Conservation (phyloP, 306 rosid genomes). For the Dryas drummondii region DNA sequence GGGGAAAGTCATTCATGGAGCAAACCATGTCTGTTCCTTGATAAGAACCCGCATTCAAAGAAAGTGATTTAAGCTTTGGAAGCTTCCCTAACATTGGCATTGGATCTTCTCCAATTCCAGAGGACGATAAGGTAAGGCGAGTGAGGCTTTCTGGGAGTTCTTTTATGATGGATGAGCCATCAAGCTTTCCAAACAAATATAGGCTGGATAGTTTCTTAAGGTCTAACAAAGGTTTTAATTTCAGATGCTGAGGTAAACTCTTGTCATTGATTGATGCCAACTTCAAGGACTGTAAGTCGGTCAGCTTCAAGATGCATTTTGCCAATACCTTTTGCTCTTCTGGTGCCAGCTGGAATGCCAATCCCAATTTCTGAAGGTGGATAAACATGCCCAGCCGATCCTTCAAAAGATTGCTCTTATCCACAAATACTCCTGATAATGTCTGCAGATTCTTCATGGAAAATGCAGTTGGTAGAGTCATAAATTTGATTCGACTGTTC, state of each 20-base stretch:
- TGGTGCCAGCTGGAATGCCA: constrained; percentile 1
- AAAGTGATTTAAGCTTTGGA: too few relatives aligned
- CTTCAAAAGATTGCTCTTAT: not conserved
- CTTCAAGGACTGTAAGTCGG: constrained; percentile 5
- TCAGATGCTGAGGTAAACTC: not conserved
- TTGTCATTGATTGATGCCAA: constrained; percentile 6
- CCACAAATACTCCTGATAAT: constrained; percentile 9
- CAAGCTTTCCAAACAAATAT: constrained; percentile 6
- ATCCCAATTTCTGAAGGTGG: constrained; percentile 10
- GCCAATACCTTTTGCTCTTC: constrained; percentile 4
- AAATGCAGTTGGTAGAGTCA: not conserved
- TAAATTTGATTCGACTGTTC: not conserved
- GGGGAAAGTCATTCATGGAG: too few relatives aligned
- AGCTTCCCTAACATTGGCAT: too few relatives aligned
- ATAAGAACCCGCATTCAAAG: too few relatives aligned
- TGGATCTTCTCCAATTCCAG: too few relatives aligned
- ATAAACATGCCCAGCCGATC: not conserved
- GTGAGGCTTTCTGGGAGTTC: constrained; percentile 1
- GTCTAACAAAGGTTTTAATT: not conserved
- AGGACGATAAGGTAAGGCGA: too few relatives aligned
- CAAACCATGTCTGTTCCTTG: too few relatives aligned
- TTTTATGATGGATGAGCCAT: not conserved
- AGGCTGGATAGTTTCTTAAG: not conserved
- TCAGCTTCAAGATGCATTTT: not conserved
- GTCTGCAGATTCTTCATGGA: constrained; percentile 19